phyloP scores from a whole-genome alignment of 164 flowering plant genomes.

The Amborella trichopoda region DNA sequence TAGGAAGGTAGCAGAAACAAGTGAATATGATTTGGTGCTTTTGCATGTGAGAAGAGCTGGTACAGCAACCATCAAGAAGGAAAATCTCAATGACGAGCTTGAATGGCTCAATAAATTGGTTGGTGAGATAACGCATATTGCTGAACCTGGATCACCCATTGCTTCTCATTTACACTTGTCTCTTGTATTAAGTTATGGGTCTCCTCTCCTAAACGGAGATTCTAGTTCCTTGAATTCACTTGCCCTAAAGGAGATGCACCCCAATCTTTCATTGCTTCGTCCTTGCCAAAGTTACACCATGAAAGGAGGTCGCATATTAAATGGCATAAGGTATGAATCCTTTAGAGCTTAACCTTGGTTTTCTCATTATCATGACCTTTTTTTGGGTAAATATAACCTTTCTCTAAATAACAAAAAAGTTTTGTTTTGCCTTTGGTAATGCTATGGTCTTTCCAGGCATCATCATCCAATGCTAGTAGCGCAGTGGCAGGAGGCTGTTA shows the following conservation, averaged over 20 bases:
- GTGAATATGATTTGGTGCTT: slow-evolving; percentile 62
- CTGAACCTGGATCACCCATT: slow-evolving; percentile 45
- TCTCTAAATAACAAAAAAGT: neutral
- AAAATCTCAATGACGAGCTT: slow-evolving; percentile 12
- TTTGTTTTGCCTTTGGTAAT: neutral
- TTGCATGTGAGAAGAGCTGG: slow-evolving; percentile 48
- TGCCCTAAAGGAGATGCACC: slow-evolving; percentile 13
- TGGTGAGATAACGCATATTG: slow-evolving; percentile 35
- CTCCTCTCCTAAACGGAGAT: slow-evolving; percentile 21
- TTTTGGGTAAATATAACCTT: too few relatives aligned
- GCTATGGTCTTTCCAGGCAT: slow-evolving; percentile 34
- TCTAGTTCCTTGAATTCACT: slow-evolving; percentile 16
- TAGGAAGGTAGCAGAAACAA: slow-evolving; percentile 36
- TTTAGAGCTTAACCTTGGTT: too few relatives aligned
- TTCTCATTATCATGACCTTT: too few relatives aligned
- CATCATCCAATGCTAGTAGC: slow-evolving; percentile 68
- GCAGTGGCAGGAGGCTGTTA: slow-evolving; percentile 85
- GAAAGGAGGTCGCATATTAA: slow-evolving; percentile 39
- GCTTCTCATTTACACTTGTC: slow-evolving; percentile 70
- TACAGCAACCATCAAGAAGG: slow-evolving; percentile 10
- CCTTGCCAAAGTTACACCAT: slow-evolving; percentile 81
- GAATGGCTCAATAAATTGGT: slow-evolving; percentile 49
- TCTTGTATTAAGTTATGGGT: slow-evolving; percentile 71
- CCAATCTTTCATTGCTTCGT: slow-evolving; percentile 29
- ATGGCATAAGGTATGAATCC: slow-evolving; percentile 64